Percentiles rank a stretch among this genome's conserved stretches.
Conservation (phyloP, 495 filamentous ascomycete genomes). For the Penicillium crystallinum region DNA sequence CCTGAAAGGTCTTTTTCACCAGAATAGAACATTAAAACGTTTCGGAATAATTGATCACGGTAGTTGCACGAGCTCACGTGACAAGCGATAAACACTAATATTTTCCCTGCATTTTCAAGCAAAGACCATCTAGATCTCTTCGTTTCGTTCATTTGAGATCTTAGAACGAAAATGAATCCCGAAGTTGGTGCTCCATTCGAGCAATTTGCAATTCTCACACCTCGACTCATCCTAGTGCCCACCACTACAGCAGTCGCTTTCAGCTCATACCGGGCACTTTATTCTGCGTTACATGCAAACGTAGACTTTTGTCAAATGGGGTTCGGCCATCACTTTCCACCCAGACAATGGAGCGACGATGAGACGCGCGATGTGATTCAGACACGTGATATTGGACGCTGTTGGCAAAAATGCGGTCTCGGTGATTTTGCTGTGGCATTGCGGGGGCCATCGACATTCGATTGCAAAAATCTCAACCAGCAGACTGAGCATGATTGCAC, state of each 20-base stretch:
- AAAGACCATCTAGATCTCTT: not conserved
- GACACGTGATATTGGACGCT: slow-evolving; percentile 20
- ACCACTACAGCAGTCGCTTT: slow-evolving; percentile 16
- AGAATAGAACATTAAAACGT: not conserved
- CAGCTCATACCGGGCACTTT: slow-evolving; percentile 16
- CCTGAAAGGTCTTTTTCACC: no score
- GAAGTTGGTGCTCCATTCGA: not conserved
- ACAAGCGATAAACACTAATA: not conserved
- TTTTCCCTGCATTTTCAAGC: not conserved
- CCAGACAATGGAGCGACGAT: slow-evolving; percentile 17
- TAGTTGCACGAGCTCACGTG: not conserved
- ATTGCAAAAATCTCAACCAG: not conserved
- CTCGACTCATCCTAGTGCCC: slow-evolving; percentile 18
- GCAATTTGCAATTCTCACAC: slow-evolving; percentile 16
- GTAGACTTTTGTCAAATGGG: slow-evolving; percentile 20
- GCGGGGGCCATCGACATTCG: not conserved
- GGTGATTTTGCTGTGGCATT: slow-evolving; percentile 24
- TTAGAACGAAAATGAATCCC: not conserved
- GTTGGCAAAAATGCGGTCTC: slow-evolving; percentile 12
- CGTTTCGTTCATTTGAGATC: no score
- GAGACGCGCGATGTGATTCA: slow-evolving; percentile 17
- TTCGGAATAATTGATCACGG: not conserved
- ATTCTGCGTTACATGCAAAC: slow-evolving; percentile 16
- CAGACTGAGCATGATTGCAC: not conserved
- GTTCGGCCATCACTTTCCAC: slow-evolving; percentile 16